These are phyloP conservation scores for Apiospora marii DNA, from an alignment of 2,329 filamentous ascomycete species.

Conservation along the genomic window DNA sequence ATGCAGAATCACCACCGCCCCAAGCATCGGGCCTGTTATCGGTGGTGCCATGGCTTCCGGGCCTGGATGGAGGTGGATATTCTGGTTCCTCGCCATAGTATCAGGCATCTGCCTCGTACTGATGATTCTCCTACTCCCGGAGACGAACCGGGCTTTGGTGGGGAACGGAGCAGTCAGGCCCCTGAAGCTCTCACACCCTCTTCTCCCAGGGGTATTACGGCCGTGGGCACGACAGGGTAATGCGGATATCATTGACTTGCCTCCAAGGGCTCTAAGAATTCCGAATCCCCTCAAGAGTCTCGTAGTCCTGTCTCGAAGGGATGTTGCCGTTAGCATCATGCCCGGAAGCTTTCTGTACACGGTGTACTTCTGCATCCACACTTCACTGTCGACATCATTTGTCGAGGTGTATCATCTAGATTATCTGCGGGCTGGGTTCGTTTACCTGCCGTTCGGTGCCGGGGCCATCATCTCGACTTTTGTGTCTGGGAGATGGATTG, in stretches of 20 bases:
- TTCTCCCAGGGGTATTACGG: too few species aligned
- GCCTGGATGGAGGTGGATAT: slow-evolving; percentile 25
- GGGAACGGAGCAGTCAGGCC: too few species aligned
- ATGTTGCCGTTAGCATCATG: neutral
- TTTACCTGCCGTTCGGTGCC: neutral
- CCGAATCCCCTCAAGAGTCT: neutral
- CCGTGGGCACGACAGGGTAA: too few species aligned
- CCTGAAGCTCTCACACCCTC: too few species aligned
- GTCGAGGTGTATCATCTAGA: slow-evolving; percentile 6
- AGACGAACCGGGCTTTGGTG: too few species aligned
- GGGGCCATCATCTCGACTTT: neutral
- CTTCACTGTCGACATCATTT: neutral
- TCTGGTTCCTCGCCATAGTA: slow-evolving; percentile 25
- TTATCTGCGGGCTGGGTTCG: neutral
- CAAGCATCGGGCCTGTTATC: slow-evolving; percentile 27
- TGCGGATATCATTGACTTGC: too few species aligned
- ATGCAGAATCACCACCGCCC: slow-evolving; percentile 18
- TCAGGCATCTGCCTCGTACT: too few species aligned
- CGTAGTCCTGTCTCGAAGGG: neutral
- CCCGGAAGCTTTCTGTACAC: neutral
- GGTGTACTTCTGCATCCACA: neutral
- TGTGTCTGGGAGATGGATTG: neutral
- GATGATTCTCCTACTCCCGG: too few species aligned
- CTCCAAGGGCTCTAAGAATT: neutral
- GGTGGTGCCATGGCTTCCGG: slow-evolving; percentile 24